Percentiles rank a stretch among this genome's conserved stretches.
These are phyloP conservation scores for Pholiota adiposa DNA, from an alignment of 1,284 basidiomycete species.

Conservation along the genomic window DNA sequence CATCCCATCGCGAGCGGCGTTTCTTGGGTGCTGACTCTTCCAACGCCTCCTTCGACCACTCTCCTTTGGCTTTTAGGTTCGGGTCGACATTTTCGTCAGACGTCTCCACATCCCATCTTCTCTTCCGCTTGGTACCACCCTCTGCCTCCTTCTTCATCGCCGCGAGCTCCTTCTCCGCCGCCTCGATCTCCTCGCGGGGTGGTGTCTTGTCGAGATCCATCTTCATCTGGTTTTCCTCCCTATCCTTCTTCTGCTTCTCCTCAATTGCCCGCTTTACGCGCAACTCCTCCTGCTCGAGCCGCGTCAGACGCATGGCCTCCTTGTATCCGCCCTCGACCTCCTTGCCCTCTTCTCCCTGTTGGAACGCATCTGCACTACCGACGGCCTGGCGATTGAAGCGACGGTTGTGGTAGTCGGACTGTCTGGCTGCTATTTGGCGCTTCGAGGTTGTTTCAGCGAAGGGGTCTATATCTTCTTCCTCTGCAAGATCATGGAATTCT, in stretches of 20 bases:
- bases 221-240: slow-evolving; percentile 81
- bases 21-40: slow-evolving; percentile 84
- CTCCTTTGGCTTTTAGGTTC: slow-evolving; percentile 58
- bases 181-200: slow-evolving; percentile 74
- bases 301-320: slow-evolving; percentile 93
- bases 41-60: slow-evolving; percentile 76
- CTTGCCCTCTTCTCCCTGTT: slow-evolving; percentile 61
- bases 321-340: slow-evolving; percentile 90
- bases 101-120: slow-evolving; percentile 83
- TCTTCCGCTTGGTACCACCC: slow-evolving; percentile 68
- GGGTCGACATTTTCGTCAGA: slow-evolving; percentile 64
- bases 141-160: slow-evolving; percentile 48
- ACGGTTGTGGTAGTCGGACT: slow-evolving; percentile 95
- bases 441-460: slow-evolving; percentile 92
- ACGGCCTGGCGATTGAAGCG: slow-evolving; percentile 85
- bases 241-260: slow-evolving; percentile 83
- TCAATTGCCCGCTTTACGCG: slow-evolving; percentile 86
- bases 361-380: slow-evolving; percentile 82
- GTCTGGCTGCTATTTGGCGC: slow-evolving; percentile 92
- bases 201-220: slow-evolving; percentile 90
- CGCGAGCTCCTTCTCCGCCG: slow-evolving; percentile 68
- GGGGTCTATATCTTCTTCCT: slow-evolving; percentile 91
- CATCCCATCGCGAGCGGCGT: slow-evolving; percentile 93
- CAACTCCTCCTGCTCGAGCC: slow-evolving; percentile 92
- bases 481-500: slow-evolving; percentile 92